These are phyloP conservation scores for Avena insularis DNA, from an alignment of 176 grass and related monocot genomes.

Conservation along the genomic window DNA sequence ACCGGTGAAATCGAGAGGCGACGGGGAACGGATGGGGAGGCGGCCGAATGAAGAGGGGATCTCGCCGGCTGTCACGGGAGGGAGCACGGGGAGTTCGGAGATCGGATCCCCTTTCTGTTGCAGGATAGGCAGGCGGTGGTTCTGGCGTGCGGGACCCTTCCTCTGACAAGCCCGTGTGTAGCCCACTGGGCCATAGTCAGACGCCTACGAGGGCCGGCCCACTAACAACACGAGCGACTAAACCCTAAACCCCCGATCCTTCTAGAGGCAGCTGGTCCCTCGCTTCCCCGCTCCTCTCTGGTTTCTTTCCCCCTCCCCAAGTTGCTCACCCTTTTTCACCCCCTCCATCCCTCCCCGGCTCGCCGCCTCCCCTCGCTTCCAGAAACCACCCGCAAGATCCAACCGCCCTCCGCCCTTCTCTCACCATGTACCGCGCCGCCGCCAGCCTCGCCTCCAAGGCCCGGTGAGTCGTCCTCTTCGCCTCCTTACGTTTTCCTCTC, in stretches of 20 bases:
- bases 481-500: not conserved
- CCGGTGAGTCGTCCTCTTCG: constrained; percentile 44
- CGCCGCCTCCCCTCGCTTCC: constrained; percentile 15
- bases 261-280: constrained; percentile 41
- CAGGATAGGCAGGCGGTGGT: not conserved
- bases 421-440: constrained; percentile 73
- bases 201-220: constrained; percentile 4
- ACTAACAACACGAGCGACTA: not conserved
- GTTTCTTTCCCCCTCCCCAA: constrained; percentile 25
- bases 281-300: not conserved
- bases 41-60: constrained; percentile 6
- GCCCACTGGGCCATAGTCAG: too few species aligned
- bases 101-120: constrained; percentile 26
- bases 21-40: not conserved
- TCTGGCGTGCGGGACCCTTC: not conserved
- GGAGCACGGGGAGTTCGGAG: not conserved
- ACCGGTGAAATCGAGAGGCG: not conserved
- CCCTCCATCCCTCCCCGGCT: not conserved
- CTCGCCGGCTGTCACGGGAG: constrained; percentile 46
- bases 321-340: constrained; percentile 11
- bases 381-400: not conserved
- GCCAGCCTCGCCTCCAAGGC: constrained; percentile 69
- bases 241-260: constrained; percentile 64
- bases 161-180: not conserved
- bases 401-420: not conserved